A percentile compares a stretch with the other conserved stretches of the same genome.
Conservation (phyloP, 2,329 filamentous ascomycete species). For the Sarocladium strictum region DNA sequence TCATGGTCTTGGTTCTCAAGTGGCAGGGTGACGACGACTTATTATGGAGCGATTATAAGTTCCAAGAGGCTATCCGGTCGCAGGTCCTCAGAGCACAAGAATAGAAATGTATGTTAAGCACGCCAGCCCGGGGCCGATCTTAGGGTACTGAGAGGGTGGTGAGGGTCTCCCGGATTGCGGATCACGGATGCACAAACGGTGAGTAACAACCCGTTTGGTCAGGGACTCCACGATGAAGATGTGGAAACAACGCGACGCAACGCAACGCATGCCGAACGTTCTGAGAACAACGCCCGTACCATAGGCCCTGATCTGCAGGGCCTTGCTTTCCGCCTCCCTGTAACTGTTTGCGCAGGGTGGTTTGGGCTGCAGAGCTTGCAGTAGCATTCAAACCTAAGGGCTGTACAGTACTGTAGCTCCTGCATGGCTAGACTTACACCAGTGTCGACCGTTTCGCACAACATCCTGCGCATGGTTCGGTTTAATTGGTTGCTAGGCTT, state of each 20-base stretch:
- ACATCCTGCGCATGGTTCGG: neutral
- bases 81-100: neutral
- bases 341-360: neutral
- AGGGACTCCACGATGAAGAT: neutral
- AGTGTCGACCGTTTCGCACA: neutral
- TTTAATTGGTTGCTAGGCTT: too few species aligned
- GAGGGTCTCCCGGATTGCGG: neutral
- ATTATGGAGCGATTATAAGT: neutral
- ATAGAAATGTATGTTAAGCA: neutral
- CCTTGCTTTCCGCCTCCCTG: neutral
- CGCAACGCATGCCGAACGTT: neutral
- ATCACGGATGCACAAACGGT: neutral
- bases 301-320: neutral
- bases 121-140: neutral
- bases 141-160: neutral
- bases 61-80: too few species aligned
- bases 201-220: neutral
- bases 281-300: neutral
- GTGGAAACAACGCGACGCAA: neutral
- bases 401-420: neutral
- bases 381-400: neutral
- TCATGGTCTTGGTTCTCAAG: neutral
- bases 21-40: neutral
- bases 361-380: neutral
- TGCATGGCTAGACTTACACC: slow-evolving; percentile 1